Evolutionary conservation across 345 rosid species (phyloP), one percentile per base, ranked within the genome.

Genomic region (Kernera saxatilis): DNA sequence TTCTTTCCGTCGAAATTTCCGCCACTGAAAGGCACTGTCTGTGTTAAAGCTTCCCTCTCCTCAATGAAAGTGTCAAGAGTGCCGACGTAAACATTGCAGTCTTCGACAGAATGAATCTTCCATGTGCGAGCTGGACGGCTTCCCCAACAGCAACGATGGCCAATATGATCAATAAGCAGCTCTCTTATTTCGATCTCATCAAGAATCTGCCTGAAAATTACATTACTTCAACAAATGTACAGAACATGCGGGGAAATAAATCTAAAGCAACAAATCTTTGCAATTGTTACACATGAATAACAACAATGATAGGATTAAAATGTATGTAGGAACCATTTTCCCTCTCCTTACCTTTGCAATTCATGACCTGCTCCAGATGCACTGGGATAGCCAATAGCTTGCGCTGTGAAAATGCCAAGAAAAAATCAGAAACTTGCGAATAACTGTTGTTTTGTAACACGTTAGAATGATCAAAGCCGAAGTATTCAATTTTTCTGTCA

Each of bases 71-170:
- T 88, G 25, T 94, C 99, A 4, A 94, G 87, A 52, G 96, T 89
- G 64, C 99, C 99, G 3, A 89, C 90, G 67, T 91, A 89, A 57
- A 94, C 97, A 79, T 91, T 91, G 78, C 99, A 94, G 82, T 89
- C 99, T 77, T 94, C 99, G 2, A 91, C 69, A 0, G 90, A 78
- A 27, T 53, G 89, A 81, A 94, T 94, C 84, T 81, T 94, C 97
- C 99, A 94, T 3, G 96, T 83, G 37, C 99, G 87, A 82, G 99
- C 93, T 25, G 95, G 99, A 64, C 86, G 93, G 67, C 99, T 94
- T 70, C 97, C 99, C 97, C 97, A 91, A 80, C 99, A 94, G 55
- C 96, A 94, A 49, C 88, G 91, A 68, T 91, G 99, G 27, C 93
- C 96, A 8, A 94, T 86, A 67, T 89, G 95, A 72, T 91, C 95